phyloP scores from a whole-genome alignment of 345 rosid genomes.

The Odontarrhena argentea region DNA sequence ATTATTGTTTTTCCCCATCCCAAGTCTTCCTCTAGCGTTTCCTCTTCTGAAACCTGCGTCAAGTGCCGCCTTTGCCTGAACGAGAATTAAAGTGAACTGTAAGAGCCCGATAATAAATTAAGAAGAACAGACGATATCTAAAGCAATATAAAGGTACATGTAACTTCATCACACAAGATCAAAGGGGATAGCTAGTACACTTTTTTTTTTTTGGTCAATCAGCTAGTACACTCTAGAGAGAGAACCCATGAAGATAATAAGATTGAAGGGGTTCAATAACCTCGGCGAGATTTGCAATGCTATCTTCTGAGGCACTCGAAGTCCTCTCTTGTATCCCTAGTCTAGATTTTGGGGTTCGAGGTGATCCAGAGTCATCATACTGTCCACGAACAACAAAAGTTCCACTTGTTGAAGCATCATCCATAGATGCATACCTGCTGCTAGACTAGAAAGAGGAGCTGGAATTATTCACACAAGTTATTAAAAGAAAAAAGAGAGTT shows the following conservation, averaged over 20 bases:
- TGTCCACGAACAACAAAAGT: slow-evolving; percentile 85
- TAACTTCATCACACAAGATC: background rate
- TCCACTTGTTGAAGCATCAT: slow-evolving; percentile 87
- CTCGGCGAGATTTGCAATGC: slow-evolving; percentile 84
- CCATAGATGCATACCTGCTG: slow-evolving; percentile 53
- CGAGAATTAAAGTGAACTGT: background rate
- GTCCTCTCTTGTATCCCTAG: slow-evolving; percentile 77
- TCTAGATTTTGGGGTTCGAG: slow-evolving; percentile 86
- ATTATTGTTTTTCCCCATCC: slow-evolving; percentile 27
- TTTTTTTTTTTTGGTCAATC: background rate
- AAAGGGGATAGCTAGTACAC: background rate
- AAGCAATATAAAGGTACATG: slow-evolving; percentile 4
- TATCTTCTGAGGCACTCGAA: slow-evolving; percentile 89
- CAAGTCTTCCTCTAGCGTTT: slow-evolving; percentile 73
- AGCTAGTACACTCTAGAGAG: background rate
- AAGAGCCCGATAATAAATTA: slow-evolving; percentile 4
- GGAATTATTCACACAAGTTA: slow-evolving; percentile 34
- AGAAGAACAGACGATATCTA: slow-evolving; percentile 10
- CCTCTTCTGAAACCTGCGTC: slow-evolving; percentile 70
- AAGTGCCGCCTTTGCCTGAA: slow-evolving; percentile 89
- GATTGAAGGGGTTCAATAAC: slow-evolving; percentile 38
- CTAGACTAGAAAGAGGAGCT: slow-evolving; percentile 66
- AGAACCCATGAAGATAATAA: background rate
- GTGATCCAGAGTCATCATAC: slow-evolving; percentile 75
- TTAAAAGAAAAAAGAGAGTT: background rate